phyloP scores from a whole-genome alignment of 371 early-diverging fungal genomes.

The Parasitella parasitica region DNA sequence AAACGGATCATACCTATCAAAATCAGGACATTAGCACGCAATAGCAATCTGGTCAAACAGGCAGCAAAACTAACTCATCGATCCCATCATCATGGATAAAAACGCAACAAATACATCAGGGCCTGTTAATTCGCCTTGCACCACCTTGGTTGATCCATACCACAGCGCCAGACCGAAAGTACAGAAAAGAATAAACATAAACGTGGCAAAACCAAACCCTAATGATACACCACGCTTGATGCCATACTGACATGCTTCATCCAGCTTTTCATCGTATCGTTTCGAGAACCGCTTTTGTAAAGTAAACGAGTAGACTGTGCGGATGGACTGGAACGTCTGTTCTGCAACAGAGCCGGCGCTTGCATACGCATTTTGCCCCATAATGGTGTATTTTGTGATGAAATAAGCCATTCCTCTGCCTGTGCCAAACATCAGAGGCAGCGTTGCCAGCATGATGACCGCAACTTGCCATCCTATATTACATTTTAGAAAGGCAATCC shows the following conservation, averaged over 20 bases:
- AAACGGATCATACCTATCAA: conserved; percentile 31
- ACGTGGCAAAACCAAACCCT: conserved; percentile 59
- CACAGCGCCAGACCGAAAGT: conserved; percentile 78
- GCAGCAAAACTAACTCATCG: not conserved
- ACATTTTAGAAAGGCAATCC: no score
- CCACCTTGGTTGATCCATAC: conserved; percentile 69
- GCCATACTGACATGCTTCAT: conserved; percentile 56
- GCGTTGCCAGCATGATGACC: conserved; percentile 66
- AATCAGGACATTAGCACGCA: not conserved
- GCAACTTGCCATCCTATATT: conserved; percentile 68
- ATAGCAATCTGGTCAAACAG: not conserved
- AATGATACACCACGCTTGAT: conserved; percentile 51
- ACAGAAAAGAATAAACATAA: conserved; percentile 62
- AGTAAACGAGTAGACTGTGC: conserved; percentile 86
- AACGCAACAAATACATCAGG: conserved; percentile 68
- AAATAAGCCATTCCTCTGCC: conserved; percentile 67
- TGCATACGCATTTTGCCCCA: conserved; percentile 39
- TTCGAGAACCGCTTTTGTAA: conserved; percentile 67
- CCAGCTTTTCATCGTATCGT: conserved; percentile 59
- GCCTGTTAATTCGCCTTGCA: conserved; percentile 45
- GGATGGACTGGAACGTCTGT: conserved; percentile 78
- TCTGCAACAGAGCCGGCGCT: conserved; percentile 47
- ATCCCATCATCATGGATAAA: conserved; percentile 67
- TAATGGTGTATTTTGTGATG: conserved; percentile 51
- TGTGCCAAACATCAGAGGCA: conserved; percentile 58